phyloP scores from a whole-genome alignment of 2,329 filamentous ascomycete species.

The Cytospora piceicola region DNA sequence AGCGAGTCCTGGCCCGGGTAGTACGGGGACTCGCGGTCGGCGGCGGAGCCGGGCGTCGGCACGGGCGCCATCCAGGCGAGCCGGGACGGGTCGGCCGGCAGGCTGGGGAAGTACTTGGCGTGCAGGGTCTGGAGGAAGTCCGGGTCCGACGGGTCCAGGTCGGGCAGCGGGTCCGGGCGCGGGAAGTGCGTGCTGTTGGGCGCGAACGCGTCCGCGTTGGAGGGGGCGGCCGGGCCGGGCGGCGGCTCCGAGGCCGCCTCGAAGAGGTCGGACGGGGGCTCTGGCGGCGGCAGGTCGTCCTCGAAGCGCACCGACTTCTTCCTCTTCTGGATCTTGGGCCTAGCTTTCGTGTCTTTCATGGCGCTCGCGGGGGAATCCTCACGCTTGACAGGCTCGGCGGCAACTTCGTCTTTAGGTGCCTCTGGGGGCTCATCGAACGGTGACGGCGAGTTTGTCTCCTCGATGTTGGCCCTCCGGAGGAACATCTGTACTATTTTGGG shows the following conservation, averaged over 20 bases:
- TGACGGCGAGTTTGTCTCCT: slow-evolving; percentile 56
- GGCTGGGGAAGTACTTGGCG: slow-evolving; percentile 88
- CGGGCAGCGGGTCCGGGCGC: slow-evolving; percentile 57
- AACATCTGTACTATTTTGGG: slow-evolving; percentile 77
- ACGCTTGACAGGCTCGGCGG: slow-evolving; percentile 18
- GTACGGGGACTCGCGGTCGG: slow-evolving; percentile 75
- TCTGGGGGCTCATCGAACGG: slow-evolving; percentile 45
- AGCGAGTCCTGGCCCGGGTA: slow-evolving; percentile 75
- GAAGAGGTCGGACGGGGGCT: slow-evolving; percentile 49
- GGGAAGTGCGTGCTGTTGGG: slow-evolving; percentile 65
- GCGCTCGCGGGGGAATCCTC: slow-evolving; percentile 40
- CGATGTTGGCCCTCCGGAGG: slow-evolving; percentile 75
- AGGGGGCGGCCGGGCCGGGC: slow-evolving; percentile 25
- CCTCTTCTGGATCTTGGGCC: slow-evolving; percentile 33
- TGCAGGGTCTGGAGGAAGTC: slow-evolving; percentile 85
- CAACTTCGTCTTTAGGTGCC: background rate
- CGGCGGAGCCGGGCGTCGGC: slow-evolving; percentile 62
- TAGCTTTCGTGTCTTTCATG: slow-evolving; percentile 40
- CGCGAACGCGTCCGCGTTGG: slow-evolving; percentile 39
- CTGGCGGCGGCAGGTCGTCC: slow-evolving; percentile 48
- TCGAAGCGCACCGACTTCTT: slow-evolving; percentile 44
- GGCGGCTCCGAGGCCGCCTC: slow-evolving; percentile 24
- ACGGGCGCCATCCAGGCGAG: slow-evolving; percentile 83
- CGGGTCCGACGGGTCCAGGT: slow-evolving; percentile 81
- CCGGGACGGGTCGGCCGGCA: slow-evolving; percentile 79